Conservation (phyloP, 495 filamentous ascomycete genomes). For the Podospora didyma region DNA sequence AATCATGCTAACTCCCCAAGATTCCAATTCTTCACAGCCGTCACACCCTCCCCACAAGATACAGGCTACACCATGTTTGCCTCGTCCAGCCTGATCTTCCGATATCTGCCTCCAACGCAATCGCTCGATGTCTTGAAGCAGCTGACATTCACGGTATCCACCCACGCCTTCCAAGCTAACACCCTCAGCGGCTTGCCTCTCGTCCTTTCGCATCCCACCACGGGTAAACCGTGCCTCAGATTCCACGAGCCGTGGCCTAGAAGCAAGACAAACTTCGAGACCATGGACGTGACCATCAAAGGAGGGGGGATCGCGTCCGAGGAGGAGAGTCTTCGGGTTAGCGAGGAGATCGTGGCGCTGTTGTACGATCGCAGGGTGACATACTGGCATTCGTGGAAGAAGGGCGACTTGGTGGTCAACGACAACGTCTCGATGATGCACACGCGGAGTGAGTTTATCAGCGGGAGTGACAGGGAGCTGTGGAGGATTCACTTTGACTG, state of each 20-base stretch:
- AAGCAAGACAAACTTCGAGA: constrained; percentile 45
- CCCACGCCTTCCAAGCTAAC: constrained; percentile 36
- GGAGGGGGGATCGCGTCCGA: no score
- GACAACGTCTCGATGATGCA: constrained; percentile 53
- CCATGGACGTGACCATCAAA: constrained; percentile 43
- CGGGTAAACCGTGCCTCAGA: constrained; percentile 41
- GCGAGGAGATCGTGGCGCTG: constrained; percentile 27
- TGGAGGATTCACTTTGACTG: constrained; percentile 48
- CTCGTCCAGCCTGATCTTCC: constrained; percentile 46
- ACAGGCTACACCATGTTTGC: constrained; percentile 51
- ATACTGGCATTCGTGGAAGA: constrained; percentile 45
- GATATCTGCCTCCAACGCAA: constrained; percentile 39
- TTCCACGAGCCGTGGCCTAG: constrained; percentile 54
- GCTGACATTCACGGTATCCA: constrained; percentile 42
- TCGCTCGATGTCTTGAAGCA: constrained; percentile 34
- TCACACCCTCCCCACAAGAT: constrained; percentile 41
- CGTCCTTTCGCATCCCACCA: constrained; percentile 45
- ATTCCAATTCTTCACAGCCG: constrained; percentile 52
- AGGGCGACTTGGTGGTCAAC: constrained; percentile 52
- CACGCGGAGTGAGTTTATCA: constrained; percentile 44
- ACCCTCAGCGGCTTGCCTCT: constrained; percentile 41
- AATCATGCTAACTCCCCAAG: constrained; percentile 14
- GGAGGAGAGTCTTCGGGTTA: constrained; percentile 4
- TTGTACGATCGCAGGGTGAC: constrained; percentile 50
- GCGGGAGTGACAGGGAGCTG: constrained; percentile 41